phyloP scores from a whole-genome alignment of 2,329 filamentous ascomycete genomes.

The Tolypocladium nubicola region DNA sequence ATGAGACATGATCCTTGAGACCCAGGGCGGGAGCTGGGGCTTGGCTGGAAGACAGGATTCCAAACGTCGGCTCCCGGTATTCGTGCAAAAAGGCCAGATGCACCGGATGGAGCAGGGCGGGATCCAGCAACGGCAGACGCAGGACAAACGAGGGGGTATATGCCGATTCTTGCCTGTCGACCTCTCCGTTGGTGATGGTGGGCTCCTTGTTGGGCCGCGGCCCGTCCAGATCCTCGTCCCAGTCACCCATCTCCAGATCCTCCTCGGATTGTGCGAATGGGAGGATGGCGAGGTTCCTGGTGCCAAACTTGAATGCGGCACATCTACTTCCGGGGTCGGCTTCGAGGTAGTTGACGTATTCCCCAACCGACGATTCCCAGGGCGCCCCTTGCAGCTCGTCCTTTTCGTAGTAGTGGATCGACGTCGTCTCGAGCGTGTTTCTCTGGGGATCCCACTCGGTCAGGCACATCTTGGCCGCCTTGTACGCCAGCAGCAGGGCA shows the following conservation, averaged over 20 bases:
- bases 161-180: slow-evolving; percentile 44
- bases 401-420: slow-evolving; percentile 96
- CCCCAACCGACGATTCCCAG: slow-evolving; percentile 66
- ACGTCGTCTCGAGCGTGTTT: slow-evolving; percentile 73
- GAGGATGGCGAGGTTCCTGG: slow-evolving; percentile 81
- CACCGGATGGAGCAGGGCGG: slow-evolving; percentile 75
- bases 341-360: slow-evolving; percentile 70
- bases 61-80: slow-evolving; percentile 95
- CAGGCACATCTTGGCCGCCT: slow-evolving; percentile 86
- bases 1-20: slow-evolving; percentile 75
- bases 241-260: slow-evolving; percentile 85
- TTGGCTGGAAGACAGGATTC: slow-evolving; percentile 72
- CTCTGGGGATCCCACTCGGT: slow-evolving; percentile 86
- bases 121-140: slow-evolving; percentile 79
- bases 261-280: slow-evolving; percentile 82
- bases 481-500: slow-evolving; percentile 71
- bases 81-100: slow-evolving; percentile 91
- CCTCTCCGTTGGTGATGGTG: slow-evolving; percentile 22
- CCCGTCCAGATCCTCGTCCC: slow-evolving; percentile 72
- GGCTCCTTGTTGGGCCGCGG: slow-evolving; percentile 43
- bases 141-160: slow-evolving; percentile 91
- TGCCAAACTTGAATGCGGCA: slow-evolving; percentile 86
- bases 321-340: slow-evolving; percentile 90
- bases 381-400: slow-evolving; percentile 77
- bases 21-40: slow-evolving; percentile 68